phyloP scores from a whole-genome alignment of 2,329 filamentous ascomycete genomes.

The Diaporthe sp. region DNA sequence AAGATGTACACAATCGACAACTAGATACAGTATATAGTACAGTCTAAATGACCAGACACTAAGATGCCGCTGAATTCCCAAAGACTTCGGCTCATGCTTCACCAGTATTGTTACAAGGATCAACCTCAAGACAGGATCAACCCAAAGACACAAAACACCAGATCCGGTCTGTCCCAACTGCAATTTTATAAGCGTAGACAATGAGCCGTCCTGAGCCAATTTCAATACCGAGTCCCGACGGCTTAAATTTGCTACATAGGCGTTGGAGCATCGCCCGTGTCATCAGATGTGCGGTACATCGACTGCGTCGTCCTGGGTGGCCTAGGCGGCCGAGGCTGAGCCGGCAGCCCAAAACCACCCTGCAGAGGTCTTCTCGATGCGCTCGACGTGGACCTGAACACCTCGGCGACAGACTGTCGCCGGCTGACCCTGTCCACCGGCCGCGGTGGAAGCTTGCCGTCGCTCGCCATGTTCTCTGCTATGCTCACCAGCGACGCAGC shows the following conservation, averaged over 20 bases:
- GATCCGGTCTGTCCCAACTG: background rate
- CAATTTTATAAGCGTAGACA: background rate
- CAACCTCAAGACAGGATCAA: background rate
- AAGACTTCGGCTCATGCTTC: background rate
- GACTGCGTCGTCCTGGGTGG: constrained; percentile 2
- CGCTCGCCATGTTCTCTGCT: background rate
- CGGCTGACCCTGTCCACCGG: constrained; percentile 28
- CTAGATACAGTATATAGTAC: background rate
- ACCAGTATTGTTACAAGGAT: background rate
- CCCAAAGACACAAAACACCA: background rate
- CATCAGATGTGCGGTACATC: constrained; percentile 21
- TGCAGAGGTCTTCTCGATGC: background rate
- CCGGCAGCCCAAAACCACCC: background rate
- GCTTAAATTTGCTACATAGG: background rate
- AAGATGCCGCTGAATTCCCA: background rate
- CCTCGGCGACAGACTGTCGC: constrained; percentile 24
- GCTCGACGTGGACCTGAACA: constrained; percentile 1
- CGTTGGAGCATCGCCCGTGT: background rate
- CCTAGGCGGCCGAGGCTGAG: background rate
- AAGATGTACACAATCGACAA: background rate
- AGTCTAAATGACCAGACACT: background rate
- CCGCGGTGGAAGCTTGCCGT: constrained; percentile 26
- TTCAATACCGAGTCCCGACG: no score
- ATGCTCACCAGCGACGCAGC: background rate
- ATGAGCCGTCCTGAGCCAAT: background rate